Evolutionary conservation across 2,329 filamentous ascomycete genomes (phyloP).

Genomic region (Escovopsis sp.): DNA sequence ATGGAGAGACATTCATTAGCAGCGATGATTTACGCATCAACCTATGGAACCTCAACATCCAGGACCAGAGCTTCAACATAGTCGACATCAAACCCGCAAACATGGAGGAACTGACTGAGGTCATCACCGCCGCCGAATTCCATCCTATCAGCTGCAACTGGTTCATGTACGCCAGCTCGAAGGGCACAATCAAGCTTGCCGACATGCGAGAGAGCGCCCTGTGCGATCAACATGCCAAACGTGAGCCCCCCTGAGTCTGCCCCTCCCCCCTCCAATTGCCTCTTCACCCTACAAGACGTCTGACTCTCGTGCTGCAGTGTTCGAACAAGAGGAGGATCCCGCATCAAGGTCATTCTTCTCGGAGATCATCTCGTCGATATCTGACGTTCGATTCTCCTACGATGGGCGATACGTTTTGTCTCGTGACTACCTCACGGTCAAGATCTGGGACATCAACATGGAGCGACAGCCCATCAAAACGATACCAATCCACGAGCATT

Average conservation of each 20-base stretch:
- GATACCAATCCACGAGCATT: conserved; percentile 95
- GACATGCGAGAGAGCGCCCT: conserved; percentile 96
- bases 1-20: conserved; percentile 98
- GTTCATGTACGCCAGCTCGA: conserved; percentile 99
- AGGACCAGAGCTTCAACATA: conserved; percentile 99
- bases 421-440: conserved; percentile 93
- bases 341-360: conserved; percentile 97
- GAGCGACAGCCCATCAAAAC: conserved; percentile 95
- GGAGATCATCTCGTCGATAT: conserved; percentile 98
- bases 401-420: conserved; percentile 96
- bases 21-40: conserved; percentile 97
- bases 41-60: conserved; percentile 97
- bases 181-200: conserved; percentile 95
- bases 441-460: conserved; percentile 99
- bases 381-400: conserved; percentile 91
- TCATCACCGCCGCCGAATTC: conserved; percentile 96
- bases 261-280: too few relatives aligned
- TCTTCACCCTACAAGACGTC: too few relatives aligned
- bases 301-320: conserved; percentile 44
- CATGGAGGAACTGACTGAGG: conserved; percentile 98
- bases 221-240: conserved; percentile 89
- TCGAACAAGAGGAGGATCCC: conserved; percentile 96
- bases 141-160: conserved; percentile 95
- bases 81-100: conserved; percentile 99
- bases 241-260: conserved; percentile 30